Percentiles rank a stretch among this genome's conserved stretches.
These are phyloP conservation scores for Thermomucor indicae-seudaticae DNA, from an alignment of 371 early-diverging fungal species.

Conservation along the genomic window DNA sequence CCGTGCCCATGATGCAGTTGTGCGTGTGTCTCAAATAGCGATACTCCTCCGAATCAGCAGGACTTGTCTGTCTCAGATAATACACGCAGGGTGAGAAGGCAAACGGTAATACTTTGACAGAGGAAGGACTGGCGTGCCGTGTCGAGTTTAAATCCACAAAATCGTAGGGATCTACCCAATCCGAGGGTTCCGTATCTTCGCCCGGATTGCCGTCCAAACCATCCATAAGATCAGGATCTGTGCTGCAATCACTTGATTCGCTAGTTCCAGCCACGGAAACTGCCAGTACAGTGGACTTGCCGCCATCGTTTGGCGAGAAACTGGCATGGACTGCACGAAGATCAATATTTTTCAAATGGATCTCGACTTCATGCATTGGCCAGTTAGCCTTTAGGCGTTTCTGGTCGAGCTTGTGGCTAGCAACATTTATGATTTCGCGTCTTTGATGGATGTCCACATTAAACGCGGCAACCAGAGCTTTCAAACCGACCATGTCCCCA, in stretches of 20 bases:
- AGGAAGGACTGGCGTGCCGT: constrained; percentile 17
- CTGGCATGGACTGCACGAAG: constrained; percentile 35
- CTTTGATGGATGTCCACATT: constrained; percentile 46
- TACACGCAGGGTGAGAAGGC: constrained; percentile 57
- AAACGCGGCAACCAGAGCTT: constrained; percentile 36
- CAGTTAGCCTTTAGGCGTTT: constrained; percentile 43
- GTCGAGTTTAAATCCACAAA: constrained; percentile 31
- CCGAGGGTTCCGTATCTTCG: constrained; percentile 35
- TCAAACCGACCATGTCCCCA: constrained; percentile 42
- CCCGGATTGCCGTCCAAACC: constrained; percentile 25
- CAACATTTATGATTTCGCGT: constrained; percentile 29
- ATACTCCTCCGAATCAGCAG: constrained; percentile 35
- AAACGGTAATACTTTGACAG: constrained; percentile 53
- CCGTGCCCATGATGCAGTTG: constrained; percentile 45
- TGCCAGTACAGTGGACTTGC: not conserved
- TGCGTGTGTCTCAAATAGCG: constrained; percentile 44
- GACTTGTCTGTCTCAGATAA: constrained; percentile 55
- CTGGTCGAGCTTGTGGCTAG: constrained; percentile 24
- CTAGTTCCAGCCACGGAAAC: constrained; percentile 1
- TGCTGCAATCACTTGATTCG: constrained; percentile 12
- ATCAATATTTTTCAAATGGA: constrained; percentile 43
- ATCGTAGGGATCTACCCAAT: constrained; percentile 49
- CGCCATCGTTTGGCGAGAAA: constrained; percentile 5
- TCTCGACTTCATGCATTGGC: constrained; percentile 45
- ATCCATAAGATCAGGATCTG: constrained; percentile 31